phyloP scores from a whole-genome alignment of 257 asterid species.

The Eustoma russellianum region DNA sequence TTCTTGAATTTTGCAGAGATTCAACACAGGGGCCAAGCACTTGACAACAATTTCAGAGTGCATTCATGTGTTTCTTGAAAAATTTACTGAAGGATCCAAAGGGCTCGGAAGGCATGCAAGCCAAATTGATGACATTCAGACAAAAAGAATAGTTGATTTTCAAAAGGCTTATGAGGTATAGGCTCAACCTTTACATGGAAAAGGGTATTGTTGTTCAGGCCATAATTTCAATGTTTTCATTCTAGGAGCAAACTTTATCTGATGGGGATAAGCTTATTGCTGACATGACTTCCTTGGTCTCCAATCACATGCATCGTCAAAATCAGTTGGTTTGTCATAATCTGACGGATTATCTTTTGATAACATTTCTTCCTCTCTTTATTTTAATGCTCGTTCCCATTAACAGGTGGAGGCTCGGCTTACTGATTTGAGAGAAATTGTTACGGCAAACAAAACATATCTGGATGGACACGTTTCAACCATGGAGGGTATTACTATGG shows the following conservation, averaged over 20 bases:
- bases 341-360: constrained; percentile 1
- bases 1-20: constrained; percentile 22
- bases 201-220: not conserved
- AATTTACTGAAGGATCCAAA: constrained; percentile 49
- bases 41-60: constrained; percentile 46
- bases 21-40: constrained; percentile 40
- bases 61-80: constrained; percentile 39
- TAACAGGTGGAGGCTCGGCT: constrained; percentile 64
- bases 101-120: constrained; percentile 48
- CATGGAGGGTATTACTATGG: constrained; percentile 59
- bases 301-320: constrained; percentile 61
- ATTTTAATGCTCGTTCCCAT: not conserved
- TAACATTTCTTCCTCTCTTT: constrained; percentile 3
- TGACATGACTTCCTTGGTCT: constrained; percentile 58
- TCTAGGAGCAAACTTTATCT: constrained; percentile 59
- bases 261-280: constrained; percentile 72
- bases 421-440: constrained; percentile 43
- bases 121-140: constrained; percentile 35
- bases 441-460: constrained; percentile 44
- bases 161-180: constrained; percentile 65
- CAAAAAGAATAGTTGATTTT: constrained; percentile 51
- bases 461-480: constrained; percentile 58
- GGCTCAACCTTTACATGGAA: not conserved
- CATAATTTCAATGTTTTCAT: constrained; percentile 13
- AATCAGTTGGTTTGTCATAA: constrained; percentile 49